Conservation (phyloP, 306 rosid species). For the Astragalus membranaceus region DNA sequence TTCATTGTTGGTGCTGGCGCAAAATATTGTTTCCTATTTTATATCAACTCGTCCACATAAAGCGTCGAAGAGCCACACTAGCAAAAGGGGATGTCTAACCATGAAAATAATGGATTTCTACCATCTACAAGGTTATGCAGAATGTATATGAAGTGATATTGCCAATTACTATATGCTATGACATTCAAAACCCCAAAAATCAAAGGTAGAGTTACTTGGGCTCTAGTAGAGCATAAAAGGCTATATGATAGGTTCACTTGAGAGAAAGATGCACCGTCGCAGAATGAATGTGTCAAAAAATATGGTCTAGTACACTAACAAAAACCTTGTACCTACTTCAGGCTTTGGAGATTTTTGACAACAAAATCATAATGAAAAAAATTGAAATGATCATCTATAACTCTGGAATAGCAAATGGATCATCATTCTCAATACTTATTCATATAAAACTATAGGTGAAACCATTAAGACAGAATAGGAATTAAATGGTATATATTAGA, state of each 20-base stretch:
- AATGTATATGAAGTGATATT: background rate
- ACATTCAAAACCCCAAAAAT: background rate
- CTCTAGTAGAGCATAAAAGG: background rate
- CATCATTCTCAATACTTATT: background rate
- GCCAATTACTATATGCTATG: background rate
- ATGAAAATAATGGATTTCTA: background rate
- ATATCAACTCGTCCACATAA: background rate
- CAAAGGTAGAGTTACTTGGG: background rate
- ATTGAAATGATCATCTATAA: background rate
- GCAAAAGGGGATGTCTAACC: background rate
- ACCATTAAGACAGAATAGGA: background rate
- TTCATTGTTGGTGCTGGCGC: background rate
- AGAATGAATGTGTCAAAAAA: background rate
- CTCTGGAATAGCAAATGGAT: background rate
- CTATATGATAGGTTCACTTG: background rate
- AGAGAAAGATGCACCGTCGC: background rate
- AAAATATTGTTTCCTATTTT: background rate
- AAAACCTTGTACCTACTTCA: background rate
- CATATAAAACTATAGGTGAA: background rate
- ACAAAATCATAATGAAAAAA: background rate
- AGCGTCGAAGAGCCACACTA: background rate
- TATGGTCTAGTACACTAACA: background rate
- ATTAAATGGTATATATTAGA: background rate
- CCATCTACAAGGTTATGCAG: background rate
- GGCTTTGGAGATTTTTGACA: constrained; percentile 3